Evolutionary conservation across 2,329 filamentous ascomycete genomes (phyloP), one percentile per base, ranked within the genome.

Genomic region (Juglanconis sp.): DNA sequence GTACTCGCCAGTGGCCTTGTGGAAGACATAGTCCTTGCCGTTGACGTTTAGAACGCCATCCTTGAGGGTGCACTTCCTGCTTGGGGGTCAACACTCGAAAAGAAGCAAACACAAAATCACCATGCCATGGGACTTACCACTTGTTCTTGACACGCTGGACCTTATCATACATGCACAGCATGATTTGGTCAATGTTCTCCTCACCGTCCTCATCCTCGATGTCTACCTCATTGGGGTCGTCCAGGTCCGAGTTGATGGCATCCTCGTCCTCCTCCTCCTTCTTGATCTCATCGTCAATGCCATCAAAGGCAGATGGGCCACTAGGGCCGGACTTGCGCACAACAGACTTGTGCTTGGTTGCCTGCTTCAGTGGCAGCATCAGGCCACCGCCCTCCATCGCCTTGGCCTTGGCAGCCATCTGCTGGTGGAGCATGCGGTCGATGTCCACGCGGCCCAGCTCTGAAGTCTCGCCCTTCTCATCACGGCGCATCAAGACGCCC

Each of bases 141-240:
- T 95, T 99, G 79, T 98, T 99, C 87, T 99, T 99, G 70, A 98
- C 95, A 52, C 95, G 85, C 77, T 98, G 94, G 9, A 99, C 95
- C 80, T 99, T 99, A 80, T 99, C 95, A 73, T 99, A 99, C 73
- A 96, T 97, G 80, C 95, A 99, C 46, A 99, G 87, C 91, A 99
- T 98, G 72, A 96, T 93, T 68, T 96, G 90, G 1, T 89, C 88
- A 65, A 90, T 85, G 40, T 87, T 85, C 48, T 96, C 93, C 62
- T 96, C 92, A 13, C 92, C 91, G 54, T 95, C 93, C 38, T 95
- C 91, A 31, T 94, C 91, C 31, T 95, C 92, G 35, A 90, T 88
- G 17, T 86, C 77, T 10, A 91, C 87, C 63, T 98, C 95, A 64
- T 98, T 93, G 0, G 93, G 87, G 71, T 99, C 95, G 71, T 99